phyloP scores from a whole-genome alignment of 129 eudicot genomes.

The Heracleum sosnowskyi region DNA sequence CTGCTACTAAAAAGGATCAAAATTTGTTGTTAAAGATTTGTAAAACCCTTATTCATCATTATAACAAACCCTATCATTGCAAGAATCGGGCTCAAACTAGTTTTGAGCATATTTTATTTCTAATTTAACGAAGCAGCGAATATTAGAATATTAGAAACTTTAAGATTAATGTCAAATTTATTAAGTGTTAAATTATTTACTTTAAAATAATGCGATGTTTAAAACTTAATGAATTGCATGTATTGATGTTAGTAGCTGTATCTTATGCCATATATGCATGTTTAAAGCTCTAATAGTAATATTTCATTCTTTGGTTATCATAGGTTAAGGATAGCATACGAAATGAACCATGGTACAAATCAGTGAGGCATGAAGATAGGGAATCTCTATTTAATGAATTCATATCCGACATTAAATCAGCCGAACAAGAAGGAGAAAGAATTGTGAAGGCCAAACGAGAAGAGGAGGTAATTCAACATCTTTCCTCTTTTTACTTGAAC shows the following conservation, averaged over 20 bases:
- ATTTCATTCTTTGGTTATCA: constrained; percentile 20
- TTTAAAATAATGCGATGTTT: background rate
- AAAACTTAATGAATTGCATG: background rate
- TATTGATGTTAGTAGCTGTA: background rate
- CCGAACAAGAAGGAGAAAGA: constrained; percentile 53
- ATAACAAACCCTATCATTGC: background rate
- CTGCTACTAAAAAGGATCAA: background rate
- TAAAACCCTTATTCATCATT: background rate
- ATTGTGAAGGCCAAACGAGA: constrained; percentile 58
- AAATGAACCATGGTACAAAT: constrained; percentile 73
- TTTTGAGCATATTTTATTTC: background rate
- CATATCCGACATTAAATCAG: constrained; percentile 66
- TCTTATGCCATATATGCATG: background rate
- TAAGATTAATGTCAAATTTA: background rate
- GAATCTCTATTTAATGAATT: constrained; percentile 70
- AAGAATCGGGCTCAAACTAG: background rate
- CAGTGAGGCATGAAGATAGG: constrained; percentile 89
- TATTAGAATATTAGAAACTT: background rate
- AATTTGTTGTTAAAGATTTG: background rate
- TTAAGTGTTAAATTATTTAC: background rate
- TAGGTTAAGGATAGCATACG: constrained; percentile 82
- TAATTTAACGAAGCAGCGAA: background rate
- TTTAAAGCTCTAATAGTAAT: background rate
- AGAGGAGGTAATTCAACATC: constrained; percentile 55
- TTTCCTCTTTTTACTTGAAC: background rate